These are phyloP conservation scores for Sporothrix variecibatus DNA, from an alignment of 2,329 filamentous ascomycete species.

Conservation along the genomic window DNA sequence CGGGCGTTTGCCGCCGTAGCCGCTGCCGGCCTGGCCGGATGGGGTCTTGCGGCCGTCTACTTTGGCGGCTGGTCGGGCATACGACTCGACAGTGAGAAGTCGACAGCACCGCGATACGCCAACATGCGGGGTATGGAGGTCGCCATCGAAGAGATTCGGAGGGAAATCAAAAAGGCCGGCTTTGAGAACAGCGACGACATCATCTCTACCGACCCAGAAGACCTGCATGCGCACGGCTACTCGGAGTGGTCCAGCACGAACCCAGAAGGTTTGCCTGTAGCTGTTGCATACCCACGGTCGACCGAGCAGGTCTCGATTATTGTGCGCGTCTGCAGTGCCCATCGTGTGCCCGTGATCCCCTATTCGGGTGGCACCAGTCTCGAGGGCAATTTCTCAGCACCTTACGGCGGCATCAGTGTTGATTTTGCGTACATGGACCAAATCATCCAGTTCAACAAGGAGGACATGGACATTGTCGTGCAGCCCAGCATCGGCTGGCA, in stretches of 20 bases:
- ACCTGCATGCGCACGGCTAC: conserved; percentile 64
- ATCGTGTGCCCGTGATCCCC: conserved; percentile 80
- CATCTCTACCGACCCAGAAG: conserved; percentile 64
- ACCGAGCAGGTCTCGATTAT: conserved; percentile 63
- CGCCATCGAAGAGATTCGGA: conserved; percentile 50
- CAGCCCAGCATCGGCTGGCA: conserved; percentile 94
- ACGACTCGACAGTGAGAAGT: conserved; percentile 35
- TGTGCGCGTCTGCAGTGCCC: conserved; percentile 71
- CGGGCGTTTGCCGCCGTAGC: conserved; percentile 44
- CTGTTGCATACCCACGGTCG: conserved; percentile 63
- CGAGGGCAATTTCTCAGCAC: conserved; percentile 87
- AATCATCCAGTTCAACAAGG: conserved; percentile 75
- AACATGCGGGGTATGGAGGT: conserved; percentile 47
- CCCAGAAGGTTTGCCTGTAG: conserved; percentile 61
- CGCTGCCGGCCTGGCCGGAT: conserved; percentile 45
- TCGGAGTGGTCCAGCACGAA: conserved; percentile 68
- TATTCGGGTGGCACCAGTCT: conserved; percentile 85
- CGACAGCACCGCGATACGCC: conserved; percentile 42
- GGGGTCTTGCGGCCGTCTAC: conserved; percentile 42
- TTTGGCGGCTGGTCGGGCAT: conserved; percentile 34
- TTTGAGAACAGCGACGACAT: conserved; percentile 46
- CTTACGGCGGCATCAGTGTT: conserved; percentile 82
- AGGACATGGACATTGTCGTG: conserved; percentile 90
- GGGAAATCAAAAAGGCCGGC: conserved; percentile 36
- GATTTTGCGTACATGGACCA: conserved; percentile 88